Conservation (phyloP, 2,329 filamentous ascomycete genomes). For the Penicillium sp. region DNA sequence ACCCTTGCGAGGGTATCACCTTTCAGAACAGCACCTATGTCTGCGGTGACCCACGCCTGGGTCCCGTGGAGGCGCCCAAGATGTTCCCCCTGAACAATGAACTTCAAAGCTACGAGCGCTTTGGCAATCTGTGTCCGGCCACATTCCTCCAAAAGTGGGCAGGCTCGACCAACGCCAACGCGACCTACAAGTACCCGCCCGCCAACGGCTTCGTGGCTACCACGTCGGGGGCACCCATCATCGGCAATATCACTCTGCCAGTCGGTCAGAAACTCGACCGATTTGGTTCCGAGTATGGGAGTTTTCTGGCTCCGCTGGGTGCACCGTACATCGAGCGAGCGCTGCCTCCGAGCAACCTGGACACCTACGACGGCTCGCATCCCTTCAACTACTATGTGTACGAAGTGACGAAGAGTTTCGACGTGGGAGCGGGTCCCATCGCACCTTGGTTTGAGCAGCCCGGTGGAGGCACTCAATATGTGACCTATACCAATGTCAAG, state of each 20-base stretch:
- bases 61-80: conserved; percentile 30
- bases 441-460: conserved; percentile 49
- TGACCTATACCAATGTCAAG: conserved; percentile 24
- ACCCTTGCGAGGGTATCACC: conserved; percentile 30
- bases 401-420: conserved; percentile 37
- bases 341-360: conserved; percentile 44
- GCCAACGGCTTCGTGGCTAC: conserved; percentile 41
- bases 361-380: conserved; percentile 32
- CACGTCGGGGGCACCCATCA: conserved; percentile 32
- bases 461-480: conserved; percentile 41
- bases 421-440: conserved; percentile 42
- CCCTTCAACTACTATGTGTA: conserved; percentile 49
- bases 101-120: conserved; percentile 34
- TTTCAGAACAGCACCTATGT: conserved; percentile 27
- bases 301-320: conserved; percentile 40
- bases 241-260: conserved; percentile 37
- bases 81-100: conserved; percentile 27
- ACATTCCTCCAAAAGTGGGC: conserved; percentile 30
- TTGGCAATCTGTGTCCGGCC: conserved; percentile 38
- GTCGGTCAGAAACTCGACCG: conserved; percentile 44
- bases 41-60: conserved; percentile 37
- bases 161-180: conserved; percentile 1
- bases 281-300: conserved; percentile 45
- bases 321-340: conserved; percentile 45
- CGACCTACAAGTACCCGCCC: conserved; percentile 34